These are phyloP conservation scores for Hypomontagnella submonticulosa DNA, from an alignment of 495 filamentous ascomycete species.

Conservation along the genomic window DNA sequence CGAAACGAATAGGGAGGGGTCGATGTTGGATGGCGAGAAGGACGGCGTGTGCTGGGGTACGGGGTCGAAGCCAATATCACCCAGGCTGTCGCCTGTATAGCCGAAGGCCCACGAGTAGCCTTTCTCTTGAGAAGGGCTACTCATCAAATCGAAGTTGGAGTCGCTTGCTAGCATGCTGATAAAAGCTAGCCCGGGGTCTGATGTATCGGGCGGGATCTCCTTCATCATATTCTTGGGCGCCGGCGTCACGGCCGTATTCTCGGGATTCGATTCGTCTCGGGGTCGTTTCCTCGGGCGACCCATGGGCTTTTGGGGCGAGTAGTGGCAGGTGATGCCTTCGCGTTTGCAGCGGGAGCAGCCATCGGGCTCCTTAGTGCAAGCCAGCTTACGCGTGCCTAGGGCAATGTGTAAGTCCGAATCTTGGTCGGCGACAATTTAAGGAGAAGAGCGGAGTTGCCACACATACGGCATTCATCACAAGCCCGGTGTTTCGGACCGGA, in stretches of 20 bases:
- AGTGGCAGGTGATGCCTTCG: constrained; percentile 66
- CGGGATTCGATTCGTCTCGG: constrained; percentile 49
- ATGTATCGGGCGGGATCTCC: constrained; percentile 36
- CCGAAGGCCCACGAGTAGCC: constrained; percentile 33
- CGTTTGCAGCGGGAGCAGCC: constrained; percentile 67
- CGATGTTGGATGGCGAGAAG: constrained; percentile 37
- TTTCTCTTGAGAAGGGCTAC: constrained; percentile 7
- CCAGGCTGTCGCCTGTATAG: constrained; percentile 30
- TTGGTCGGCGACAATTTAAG: constrained; percentile 3
- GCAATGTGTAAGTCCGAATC: constrained; percentile 40
- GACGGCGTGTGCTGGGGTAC: constrained; percentile 23
- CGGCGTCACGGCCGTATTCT: constrained; percentile 13
- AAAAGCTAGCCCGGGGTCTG: constrained; percentile 38
- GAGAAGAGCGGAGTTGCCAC: constrained; percentile 1
- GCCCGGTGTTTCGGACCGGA: constrained; percentile 60
- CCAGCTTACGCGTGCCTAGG: constrained; percentile 68
- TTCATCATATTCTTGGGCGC: constrained; percentile 44
- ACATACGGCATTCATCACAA: constrained; percentile 72
- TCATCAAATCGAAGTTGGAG: constrained; percentile 26
- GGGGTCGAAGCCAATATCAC: constrained; percentile 39
- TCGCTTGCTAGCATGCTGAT: constrained; percentile 30
- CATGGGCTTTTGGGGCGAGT: constrained; percentile 71
- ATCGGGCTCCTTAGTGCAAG: constrained; percentile 66
- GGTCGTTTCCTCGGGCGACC: constrained; percentile 68
- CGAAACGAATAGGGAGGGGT: constrained; percentile 39